phyloP scores from a whole-genome alignment of 805 yeast species.

The Tetrapisispora pingtungensis region DNA sequence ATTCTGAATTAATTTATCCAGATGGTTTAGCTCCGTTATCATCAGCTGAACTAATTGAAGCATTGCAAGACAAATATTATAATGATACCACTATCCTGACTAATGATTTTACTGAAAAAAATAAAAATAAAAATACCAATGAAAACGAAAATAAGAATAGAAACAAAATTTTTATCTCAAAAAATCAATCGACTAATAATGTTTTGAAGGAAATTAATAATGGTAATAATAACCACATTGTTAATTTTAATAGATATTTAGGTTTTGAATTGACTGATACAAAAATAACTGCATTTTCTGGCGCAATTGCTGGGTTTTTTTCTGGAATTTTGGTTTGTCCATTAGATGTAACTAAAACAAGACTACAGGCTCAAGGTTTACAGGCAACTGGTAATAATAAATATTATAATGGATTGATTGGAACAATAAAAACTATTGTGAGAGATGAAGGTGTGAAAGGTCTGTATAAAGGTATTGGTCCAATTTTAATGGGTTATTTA shows the following conservation, averaged over 20 bases:
- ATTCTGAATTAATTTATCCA: constrained; percentile 12
- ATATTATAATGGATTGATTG: constrained; percentile 49
- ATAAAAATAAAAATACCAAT: neutral
- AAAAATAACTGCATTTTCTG: constrained; percentile 70
- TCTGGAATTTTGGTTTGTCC: constrained; percentile 92
- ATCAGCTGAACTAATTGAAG: constrained; percentile 18
- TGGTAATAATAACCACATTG: too few relatives aligned
- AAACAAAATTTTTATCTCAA: neutral
- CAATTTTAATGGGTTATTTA: constrained; percentile 87
- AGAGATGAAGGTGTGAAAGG: constrained; percentile 76
- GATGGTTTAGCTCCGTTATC: constrained; percentile 16
- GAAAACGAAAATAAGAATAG: neutral
- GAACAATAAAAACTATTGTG: constrained; percentile 56
- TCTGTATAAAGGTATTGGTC: constrained; percentile 79
- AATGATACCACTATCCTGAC: neutral
- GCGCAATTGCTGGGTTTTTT: constrained; percentile 87
- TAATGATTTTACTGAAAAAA: neutral
- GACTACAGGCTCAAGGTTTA: constrained; percentile 86
- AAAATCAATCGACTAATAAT: too few relatives aligned
- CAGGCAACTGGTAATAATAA: constrained; percentile 17
- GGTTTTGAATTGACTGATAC: constrained; percentile 21
- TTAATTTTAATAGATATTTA: neutral
- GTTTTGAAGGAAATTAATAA: too few relatives aligned
- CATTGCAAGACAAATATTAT: constrained; percentile 2
- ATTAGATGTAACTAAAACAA: constrained; percentile 87